Evolutionary conservation across 805 yeast species (phyloP).

Genomic region (Metschnikowia vanudenii): DNA sequence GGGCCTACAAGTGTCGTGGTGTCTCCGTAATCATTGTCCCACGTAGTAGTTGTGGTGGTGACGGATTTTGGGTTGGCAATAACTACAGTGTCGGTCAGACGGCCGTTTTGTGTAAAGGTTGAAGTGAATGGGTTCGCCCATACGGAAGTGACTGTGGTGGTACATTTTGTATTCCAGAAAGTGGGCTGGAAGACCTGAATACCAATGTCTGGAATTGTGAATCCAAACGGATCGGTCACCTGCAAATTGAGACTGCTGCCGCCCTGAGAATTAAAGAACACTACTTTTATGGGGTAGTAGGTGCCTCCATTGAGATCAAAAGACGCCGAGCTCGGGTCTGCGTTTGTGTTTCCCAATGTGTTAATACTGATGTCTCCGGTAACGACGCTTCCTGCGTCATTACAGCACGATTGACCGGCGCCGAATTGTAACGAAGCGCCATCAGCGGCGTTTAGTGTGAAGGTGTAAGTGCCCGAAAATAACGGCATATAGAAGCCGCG

Average conservation of each 20-base stretch:
- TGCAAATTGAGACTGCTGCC: constrained; percentile 7
- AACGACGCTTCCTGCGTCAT: constrained; percentile 11
- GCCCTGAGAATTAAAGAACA: constrained; percentile 12
- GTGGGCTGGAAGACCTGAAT: constrained; percentile 10
- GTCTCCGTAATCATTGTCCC: constrained; percentile 8
- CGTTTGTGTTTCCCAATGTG: constrained; percentile 3
- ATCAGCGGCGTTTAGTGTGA: constrained; percentile 13
- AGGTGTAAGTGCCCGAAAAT: constrained; percentile 10
- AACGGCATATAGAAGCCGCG: constrained; percentile 11
- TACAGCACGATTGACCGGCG: constrained; percentile 12
- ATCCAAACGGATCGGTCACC: constrained; percentile 3
- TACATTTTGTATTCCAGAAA: constrained; percentile 9
- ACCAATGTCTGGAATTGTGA: constrained; percentile 9
- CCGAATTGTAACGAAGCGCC: constrained; percentile 18
- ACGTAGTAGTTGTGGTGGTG: constrained; percentile 10
- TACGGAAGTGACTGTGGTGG: too few species aligned
- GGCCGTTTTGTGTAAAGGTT: too few species aligned
- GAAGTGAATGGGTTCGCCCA: too few species aligned
- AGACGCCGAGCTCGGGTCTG: constrained; percentile 1
- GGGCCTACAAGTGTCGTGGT: constrained; percentile 6
- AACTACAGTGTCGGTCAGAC: too few species aligned
- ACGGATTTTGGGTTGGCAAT: constrained; percentile 14
- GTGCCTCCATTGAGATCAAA: constrained; percentile 8
- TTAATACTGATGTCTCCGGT: constrained; percentile 9
- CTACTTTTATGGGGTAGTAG: constrained; percentile 15